These are phyloP conservation scores for Euphorbia pulcherrima DNA, from an alignment of 345 rosid species.

Conservation along the genomic window DNA sequence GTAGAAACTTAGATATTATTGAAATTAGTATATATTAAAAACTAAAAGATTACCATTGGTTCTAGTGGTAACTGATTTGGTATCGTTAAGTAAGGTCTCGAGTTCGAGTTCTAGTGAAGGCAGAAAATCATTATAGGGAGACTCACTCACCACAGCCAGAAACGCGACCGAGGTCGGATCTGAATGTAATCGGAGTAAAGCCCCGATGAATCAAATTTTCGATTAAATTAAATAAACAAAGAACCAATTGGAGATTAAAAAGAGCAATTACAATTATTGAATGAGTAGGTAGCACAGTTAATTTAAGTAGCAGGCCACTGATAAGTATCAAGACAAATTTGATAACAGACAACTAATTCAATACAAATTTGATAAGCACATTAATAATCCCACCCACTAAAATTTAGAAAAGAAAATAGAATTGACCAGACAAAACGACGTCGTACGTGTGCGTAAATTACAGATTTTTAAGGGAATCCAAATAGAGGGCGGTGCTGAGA, in stretches of 20 bases:
- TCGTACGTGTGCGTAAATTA: not conserved
- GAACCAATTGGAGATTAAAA: not conserved
- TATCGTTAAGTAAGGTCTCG: too few relatives aligned
- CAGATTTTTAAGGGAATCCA: conserved; percentile 12
- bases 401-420: not conserved
- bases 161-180: too few relatives aligned
- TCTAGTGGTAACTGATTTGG: too few relatives aligned
- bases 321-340: too few relatives aligned
- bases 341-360: not conserved
- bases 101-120: too few relatives aligned
- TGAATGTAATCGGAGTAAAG: too few relatives aligned
- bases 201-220: too few relatives aligned
- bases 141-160: too few relatives aligned
- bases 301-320: not conserved
- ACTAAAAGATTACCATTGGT: too few relatives aligned
- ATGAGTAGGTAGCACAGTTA: too few relatives aligned
- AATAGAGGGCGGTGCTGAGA: conserved; percentile 61
- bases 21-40: not conserved
- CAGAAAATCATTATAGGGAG: too few relatives aligned
- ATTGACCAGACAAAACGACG: not conserved
- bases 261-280: not conserved
- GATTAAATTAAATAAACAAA: too few relatives aligned
- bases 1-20: not conserved
- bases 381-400: conserved; percentile 1
- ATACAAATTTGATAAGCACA: not conserved